These are phyloP conservation scores for Aspergillus mulundensis DNA, from an alignment of 495 filamentous ascomycete genomes.

Conservation along the genomic window DNA sequence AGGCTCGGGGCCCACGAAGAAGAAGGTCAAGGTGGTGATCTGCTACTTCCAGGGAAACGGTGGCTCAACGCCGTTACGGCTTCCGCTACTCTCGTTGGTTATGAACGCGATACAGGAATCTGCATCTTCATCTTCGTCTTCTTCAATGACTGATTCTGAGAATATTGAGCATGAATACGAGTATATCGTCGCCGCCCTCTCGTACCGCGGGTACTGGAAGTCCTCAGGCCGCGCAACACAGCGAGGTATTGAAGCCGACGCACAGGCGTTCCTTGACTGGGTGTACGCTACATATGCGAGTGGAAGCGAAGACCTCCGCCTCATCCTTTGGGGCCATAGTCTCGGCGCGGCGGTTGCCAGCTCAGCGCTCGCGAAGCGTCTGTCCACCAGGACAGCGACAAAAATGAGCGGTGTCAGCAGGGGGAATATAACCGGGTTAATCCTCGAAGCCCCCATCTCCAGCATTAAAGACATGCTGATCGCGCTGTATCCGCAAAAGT, in stretches of 20 bases:
- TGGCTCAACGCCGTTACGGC: conserved; percentile 58
- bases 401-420: no score
- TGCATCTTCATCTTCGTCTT: not conserved
- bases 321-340: conserved; percentile 79
- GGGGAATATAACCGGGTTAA: conserved; percentile 34
- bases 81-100: conserved; percentile 61
- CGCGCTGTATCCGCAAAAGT: conserved; percentile 73
- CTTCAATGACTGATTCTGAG: not conserved
- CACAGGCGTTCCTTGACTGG: conserved; percentile 56
- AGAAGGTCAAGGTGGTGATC: conserved; percentile 25
- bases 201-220: conserved; percentile 78
- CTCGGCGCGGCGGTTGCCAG: conserved; percentile 60
- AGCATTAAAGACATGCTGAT: conserved; percentile 70
- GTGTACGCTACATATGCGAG: conserved; percentile 35
- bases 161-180: conserved; percentile 26
- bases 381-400: conserved; percentile 1
- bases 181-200: conserved; percentile 61
- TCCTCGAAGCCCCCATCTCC: conserved; percentile 75
- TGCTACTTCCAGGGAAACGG: conserved; percentile 43
- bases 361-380: conserved; percentile 48
- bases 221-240: conserved; percentile 66
- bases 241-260: conserved; percentile 60
- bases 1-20: not conserved
- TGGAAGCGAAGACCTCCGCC: conserved; percentile 29
- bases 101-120: conserved; percentile 16